These are phyloP conservation scores for Aspergillus heteromorphus DNA, from an alignment of 495 filamentous ascomycete species.

Conservation along the genomic window DNA sequence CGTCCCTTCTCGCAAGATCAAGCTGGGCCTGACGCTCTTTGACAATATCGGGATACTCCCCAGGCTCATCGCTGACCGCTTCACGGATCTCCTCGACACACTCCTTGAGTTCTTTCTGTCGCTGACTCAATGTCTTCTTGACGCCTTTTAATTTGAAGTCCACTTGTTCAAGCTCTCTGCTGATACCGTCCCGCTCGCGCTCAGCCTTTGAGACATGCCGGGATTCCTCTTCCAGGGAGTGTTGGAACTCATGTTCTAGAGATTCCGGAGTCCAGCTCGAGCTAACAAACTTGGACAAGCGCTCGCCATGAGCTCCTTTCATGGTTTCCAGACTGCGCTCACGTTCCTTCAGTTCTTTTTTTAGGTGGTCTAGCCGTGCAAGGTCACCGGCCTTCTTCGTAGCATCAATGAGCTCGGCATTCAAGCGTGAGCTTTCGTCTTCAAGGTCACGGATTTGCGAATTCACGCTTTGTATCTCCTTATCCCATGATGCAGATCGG, in stretches of 20 bases:
- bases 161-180: slow-evolving; percentile 68
- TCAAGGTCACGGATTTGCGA: slow-evolving; percentile 60
- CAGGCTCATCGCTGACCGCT: slow-evolving; percentile 48
- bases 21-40: slow-evolving; percentile 55
- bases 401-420: slow-evolving; percentile 70
- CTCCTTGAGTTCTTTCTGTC: slow-evolving; percentile 56
- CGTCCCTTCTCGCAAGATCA: slow-evolving; percentile 56
- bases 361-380: slow-evolving; percentile 71
- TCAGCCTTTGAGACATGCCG: slow-evolving; percentile 54
- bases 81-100: slow-evolving; percentile 48
- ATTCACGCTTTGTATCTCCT: slow-evolving; percentile 57
- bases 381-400: slow-evolving; percentile 72
- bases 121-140: slow-evolving; percentile 56
- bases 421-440: slow-evolving; percentile 59
- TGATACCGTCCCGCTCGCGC: slow-evolving; percentile 60
- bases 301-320: slow-evolving; percentile 64
- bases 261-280: slow-evolving; percentile 60
- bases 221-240: slow-evolving; percentile 51
- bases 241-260: slow-evolving; percentile 68
- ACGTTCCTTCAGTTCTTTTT: slow-evolving; percentile 67
- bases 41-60: slow-evolving; percentile 48
- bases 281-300: slow-evolving; percentile 58
- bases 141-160: slow-evolving; percentile 68
- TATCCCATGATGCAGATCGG: slow-evolving; percentile 59
- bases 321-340: slow-evolving; percentile 70